These are phyloP conservation scores for Lodderomyces oxycetoniae DNA, from an alignment of 1,139 yeast species.

Conservation along the genomic window DNA sequence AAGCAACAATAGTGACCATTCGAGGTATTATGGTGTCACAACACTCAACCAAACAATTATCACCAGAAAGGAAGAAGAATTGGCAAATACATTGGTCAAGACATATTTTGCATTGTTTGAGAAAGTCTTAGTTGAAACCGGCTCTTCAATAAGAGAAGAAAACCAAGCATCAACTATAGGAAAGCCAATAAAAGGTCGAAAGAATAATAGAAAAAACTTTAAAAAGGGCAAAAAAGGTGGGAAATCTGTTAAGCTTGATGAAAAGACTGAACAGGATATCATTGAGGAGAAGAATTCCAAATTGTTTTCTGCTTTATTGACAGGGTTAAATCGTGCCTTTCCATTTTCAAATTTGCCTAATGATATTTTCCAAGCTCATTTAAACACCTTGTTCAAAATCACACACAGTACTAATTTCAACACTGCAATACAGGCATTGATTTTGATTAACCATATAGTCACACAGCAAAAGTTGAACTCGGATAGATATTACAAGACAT, in stretches of 20 bases:
- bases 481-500: conserved; percentile 81
- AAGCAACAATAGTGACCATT: conserved; percentile 69
- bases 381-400: conserved; percentile 79
- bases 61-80: conserved; percentile 64
- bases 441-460: conserved; percentile 74
- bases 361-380: conserved; percentile 68
- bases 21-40: conserved; percentile 80
- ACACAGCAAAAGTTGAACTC: conserved; percentile 51
- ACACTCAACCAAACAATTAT: conserved; percentile 91
- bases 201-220: conserved; percentile 48
- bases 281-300: conserved; percentile 82
- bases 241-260: conserved; percentile 59
- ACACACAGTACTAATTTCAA: conserved; percentile 94
- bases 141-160: conserved; percentile 36
- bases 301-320: conserved; percentile 82
- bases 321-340: conserved; percentile 95
- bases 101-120: conserved; percentile 86
- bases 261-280: conserved; percentile 65
- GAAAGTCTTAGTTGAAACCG: conserved; percentile 68
- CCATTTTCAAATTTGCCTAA: conserved; percentile 82
- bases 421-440: conserved; percentile 89
- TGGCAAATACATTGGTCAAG: conserved; percentile 78
- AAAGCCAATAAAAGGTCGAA: conserved; percentile 45
- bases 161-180: conserved; percentile 22
- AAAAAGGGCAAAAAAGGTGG: conserved; percentile 73